Conservation (phyloP, 2,329 filamentous ascomycete genomes). For the Penicillium crustosum region DNA sequence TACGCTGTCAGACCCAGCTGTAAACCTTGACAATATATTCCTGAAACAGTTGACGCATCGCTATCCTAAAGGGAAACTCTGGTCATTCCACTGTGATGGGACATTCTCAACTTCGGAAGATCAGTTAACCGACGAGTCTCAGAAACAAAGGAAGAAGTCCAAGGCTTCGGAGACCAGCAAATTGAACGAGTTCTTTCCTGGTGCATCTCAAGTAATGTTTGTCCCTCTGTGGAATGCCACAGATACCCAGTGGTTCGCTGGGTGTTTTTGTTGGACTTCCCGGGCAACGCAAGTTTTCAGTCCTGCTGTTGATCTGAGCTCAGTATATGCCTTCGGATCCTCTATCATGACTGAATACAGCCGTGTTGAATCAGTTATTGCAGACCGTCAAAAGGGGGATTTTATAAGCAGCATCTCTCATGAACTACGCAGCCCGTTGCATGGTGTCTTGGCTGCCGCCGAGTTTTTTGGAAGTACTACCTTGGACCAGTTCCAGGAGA, state of each 20-base stretch:
- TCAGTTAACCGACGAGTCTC: slow-evolving; percentile 47
- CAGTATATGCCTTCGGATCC: slow-evolving; percentile 36
- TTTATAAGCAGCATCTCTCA: slow-evolving; percentile 55
- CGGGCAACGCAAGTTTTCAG: slow-evolving; percentile 27
- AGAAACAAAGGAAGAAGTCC: slow-evolving; percentile 17
- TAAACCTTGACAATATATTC: slow-evolving; percentile 13
- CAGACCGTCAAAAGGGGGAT: slow-evolving; percentile 50
- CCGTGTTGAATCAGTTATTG: slow-evolving; percentile 33
- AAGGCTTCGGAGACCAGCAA: slow-evolving; percentile 8
- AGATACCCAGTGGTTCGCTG: slow-evolving; percentile 34
- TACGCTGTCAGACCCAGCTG: slow-evolving; percentile 3
- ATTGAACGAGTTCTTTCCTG: slow-evolving; percentile 22
- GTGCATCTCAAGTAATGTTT: slow-evolving; percentile 28
- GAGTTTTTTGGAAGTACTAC: slow-evolving; percentile 50
- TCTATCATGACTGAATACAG: slow-evolving; percentile 40
- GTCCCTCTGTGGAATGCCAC: slow-evolving; percentile 35
- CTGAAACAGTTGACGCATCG: slow-evolving; percentile 10
- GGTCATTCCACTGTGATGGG: slow-evolving; percentile 19
- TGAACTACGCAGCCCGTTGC: slow-evolving; percentile 50
- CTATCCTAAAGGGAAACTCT: slow-evolving; percentile 18
- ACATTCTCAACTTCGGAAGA: slow-evolving; percentile 18
- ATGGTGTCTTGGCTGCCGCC: slow-evolving; percentile 47
- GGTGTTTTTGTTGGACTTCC: slow-evolving; percentile 26
- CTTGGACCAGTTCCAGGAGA: slow-evolving; percentile 39
- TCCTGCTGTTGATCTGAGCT: slow-evolving; percentile 32